Base-by-base conservation (phyloP, 768 basidiomycete genomes). In the Mycena pura region DNA sequence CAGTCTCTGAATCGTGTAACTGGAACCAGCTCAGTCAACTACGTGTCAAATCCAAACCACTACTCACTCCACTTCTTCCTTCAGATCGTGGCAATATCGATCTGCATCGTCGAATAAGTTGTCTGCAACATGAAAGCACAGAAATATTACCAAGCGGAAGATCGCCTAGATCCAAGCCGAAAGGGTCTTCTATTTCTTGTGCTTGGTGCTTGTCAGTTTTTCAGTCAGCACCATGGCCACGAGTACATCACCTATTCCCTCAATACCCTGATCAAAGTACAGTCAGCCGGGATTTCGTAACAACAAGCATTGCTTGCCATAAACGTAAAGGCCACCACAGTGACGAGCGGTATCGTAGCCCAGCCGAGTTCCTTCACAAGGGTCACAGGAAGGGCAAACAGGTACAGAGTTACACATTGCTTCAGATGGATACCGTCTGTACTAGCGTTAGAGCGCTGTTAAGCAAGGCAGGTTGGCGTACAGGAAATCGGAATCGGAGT, bases 161-260 rank as follows among this genome's bases (percentile, higher is more conserved):
- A 75, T 93, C 91, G 2, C 82, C 78, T 6, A 82, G 76, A 68
- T 92, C 90, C 57, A 77, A 78, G 40, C 87, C 86, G 87, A 56
- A 46, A 58, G 54, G 10, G n/a, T n/a, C n/a, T n/a, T n/a, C n/a
- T n/a, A n/a, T n/a, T n/a, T n/a, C n/a, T n/a, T n/a, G n/a, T n/a
- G n/a, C n/a, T n/a, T n/a, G n/a, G n/a, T n/a, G n/a, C n/a, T n/a
- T n/a, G n/a, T n/a, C n/a, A n/a, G n/a, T n/a, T n/a, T n/a, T n/a
- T n/a, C n/a, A n/a, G n/a, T n/a, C n/a, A n/a, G n/a, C n/a, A n/a
- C n/a, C n/a, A n/a, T n/a, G n/a, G 66, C 10, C 10, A 36, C 34
- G 11, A 96, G 94, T 74, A 94, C 89, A 61, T 96, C 90, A 0
- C 96, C 95, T 65, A 97, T 98, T 5, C 94, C 95, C 79, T 97